Conservation (phyloP, 208 protist genomes). For the Naegleria lovaniensis region DNA sequence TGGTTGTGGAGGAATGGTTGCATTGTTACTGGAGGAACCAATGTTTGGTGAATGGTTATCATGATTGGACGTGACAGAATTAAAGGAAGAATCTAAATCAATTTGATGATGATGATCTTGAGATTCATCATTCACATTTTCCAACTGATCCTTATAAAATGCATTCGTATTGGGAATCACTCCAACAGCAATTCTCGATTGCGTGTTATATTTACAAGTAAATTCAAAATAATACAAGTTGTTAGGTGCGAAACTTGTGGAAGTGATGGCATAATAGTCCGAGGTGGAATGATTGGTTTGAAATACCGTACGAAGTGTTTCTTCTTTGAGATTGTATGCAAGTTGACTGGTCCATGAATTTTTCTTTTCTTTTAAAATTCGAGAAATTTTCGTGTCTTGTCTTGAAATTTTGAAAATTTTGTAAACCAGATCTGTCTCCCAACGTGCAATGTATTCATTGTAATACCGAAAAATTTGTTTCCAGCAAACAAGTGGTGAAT, state of each 20-base stretch:
- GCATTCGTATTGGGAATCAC: neutral
- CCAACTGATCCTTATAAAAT: neutral
- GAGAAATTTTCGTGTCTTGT: neutral
- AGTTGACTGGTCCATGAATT: neutral
- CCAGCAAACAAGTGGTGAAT: neutral
- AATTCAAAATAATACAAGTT: neutral
- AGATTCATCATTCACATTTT: too few relatives aligned
- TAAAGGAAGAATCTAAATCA: neutral
- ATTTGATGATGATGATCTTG: neutral
- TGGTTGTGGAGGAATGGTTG: neutral
- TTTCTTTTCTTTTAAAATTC: neutral
- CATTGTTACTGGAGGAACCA: too few relatives aligned
- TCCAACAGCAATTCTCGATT: neutral
- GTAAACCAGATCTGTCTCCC: neutral
- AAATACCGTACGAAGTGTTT: too few relatives aligned
- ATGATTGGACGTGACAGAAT: too few relatives aligned
- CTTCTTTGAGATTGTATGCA: neutral
- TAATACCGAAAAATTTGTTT: neutral
- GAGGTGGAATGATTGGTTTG: too few relatives aligned
- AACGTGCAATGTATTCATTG: neutral
- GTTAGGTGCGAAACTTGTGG: neutral
- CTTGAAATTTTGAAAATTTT: neutral
- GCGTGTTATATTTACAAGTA: neutral
- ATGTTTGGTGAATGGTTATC: too few relatives aligned
- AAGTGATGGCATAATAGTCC: neutral